These are phyloP conservation scores for Achaetomiella virescens DNA, from an alignment of 495 filamentous ascomycete species.

Conservation along the genomic window DNA sequence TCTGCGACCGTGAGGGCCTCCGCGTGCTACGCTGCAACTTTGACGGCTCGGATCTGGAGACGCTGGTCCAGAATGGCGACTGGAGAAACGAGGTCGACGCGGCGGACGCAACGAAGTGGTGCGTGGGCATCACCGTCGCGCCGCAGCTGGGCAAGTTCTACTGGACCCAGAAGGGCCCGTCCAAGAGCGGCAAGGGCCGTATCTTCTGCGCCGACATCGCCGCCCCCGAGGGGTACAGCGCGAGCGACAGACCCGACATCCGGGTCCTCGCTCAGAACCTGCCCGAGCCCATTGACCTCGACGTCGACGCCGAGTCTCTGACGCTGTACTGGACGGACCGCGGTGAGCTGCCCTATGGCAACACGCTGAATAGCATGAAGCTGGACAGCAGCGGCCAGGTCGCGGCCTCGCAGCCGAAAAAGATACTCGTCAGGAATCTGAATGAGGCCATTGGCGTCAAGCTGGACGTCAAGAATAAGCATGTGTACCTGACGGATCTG, in stretches of 20 bases:
- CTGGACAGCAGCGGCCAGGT: too few relatives aligned
- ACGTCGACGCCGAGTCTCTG: constrained; percentile 35
- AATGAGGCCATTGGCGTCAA: too few relatives aligned
- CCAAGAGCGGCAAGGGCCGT: constrained; percentile 38
- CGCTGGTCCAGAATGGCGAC: constrained; percentile 37
- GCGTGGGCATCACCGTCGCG: constrained; percentile 47
- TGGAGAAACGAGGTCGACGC: constrained; percentile 18
- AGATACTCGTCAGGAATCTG: too few relatives aligned
- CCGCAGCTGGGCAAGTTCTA: constrained; percentile 35
- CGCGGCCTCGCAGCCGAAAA: too few relatives aligned
- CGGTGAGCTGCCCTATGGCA: constrained; percentile 45
- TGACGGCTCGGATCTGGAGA: constrained; percentile 40
- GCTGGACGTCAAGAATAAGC: too few relatives aligned
- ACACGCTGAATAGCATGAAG: constrained; percentile 47
- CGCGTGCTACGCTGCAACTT: constrained; percentile 39
- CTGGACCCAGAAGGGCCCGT: constrained; percentile 52
- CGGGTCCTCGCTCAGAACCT: constrained; percentile 36
- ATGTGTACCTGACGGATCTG: too few relatives aligned
- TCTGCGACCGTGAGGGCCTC: constrained; percentile 50
- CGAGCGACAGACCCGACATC: constrained; percentile 32
- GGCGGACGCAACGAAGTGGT: constrained; percentile 34
- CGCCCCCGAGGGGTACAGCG: constrained; percentile 20
- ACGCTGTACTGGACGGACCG: constrained; percentile 52
- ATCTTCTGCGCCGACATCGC: constrained; percentile 40
- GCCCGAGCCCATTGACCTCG: constrained; percentile 53